Percentiles rank a stretch among this genome's conserved stretches.
These are phyloP conservation scores for Monosporascus sp. DNA, from an alignment of 2,329 filamentous ascomycete genomes.

Conservation along the genomic window DNA sequence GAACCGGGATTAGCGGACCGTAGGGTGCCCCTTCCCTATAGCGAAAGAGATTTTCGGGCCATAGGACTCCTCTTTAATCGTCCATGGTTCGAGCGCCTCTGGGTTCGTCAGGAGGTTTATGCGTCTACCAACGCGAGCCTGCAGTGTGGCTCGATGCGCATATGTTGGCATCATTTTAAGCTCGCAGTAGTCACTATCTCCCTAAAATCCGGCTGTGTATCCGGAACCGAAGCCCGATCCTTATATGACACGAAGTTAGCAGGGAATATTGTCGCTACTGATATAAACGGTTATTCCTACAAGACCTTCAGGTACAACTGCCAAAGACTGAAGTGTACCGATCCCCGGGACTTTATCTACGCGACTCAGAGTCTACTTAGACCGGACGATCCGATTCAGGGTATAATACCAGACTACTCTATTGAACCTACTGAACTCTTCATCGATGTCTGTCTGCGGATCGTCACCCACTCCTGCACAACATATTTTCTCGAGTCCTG, in stretches of 20 bases:
- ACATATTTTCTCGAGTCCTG: background rate
- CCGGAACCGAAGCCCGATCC: background rate
- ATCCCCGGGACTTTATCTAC: background rate
- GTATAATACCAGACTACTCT: background rate
- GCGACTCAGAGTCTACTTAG: background rate
- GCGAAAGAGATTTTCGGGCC: background rate
- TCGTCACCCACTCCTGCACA: background rate
- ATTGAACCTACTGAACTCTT: background rate
- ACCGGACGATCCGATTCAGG: no score
- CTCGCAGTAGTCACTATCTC: background rate
- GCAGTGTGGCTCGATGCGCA: background rate
- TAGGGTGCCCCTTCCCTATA: background rate
- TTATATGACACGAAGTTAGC: background rate
- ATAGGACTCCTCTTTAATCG: background rate
- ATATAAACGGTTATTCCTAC: background rate
- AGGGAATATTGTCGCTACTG: rapidly evolving
- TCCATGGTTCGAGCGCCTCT: background rate
- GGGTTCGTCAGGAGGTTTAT: background rate
- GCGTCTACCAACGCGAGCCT: background rate
- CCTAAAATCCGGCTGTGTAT: rapidly evolving
- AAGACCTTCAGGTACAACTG: rapidly evolving
- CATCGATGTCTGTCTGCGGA: background rate
- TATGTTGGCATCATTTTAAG: background rate
- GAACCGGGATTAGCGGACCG: background rate
- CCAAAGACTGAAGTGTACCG: background rate